Percentiles rank a stretch among this genome's conserved stretches.
Conservation (phyloP, 495 filamentous ascomycete genomes). For the Pseudevernia furfuracea region DNA sequence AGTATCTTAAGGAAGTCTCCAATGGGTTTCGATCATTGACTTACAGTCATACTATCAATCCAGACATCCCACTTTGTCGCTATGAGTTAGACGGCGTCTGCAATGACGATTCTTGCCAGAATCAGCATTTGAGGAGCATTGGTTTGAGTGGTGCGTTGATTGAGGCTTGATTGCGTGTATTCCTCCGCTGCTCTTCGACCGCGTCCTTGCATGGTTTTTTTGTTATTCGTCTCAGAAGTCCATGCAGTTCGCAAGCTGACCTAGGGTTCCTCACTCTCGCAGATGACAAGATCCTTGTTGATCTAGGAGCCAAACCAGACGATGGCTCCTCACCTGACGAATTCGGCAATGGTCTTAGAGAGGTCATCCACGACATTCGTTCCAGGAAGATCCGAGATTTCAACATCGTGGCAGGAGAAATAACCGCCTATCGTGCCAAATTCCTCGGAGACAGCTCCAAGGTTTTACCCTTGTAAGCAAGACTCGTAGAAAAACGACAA, state of each 20-base stretch:
- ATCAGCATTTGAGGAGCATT: slow-evolving; percentile 78
- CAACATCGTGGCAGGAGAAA: slow-evolving; percentile 67
- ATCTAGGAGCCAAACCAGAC: slow-evolving; percentile 64
- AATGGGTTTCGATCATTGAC: slow-evolving; percentile 83
- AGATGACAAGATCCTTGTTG: slow-evolving; percentile 83
- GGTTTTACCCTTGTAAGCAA: slow-evolving; percentile 31
- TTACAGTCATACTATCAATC: slow-evolving; percentile 81
- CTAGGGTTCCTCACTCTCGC: slow-evolving; percentile 43
- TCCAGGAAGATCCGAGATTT: slow-evolving; percentile 71
- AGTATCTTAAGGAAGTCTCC: slow-evolving; percentile 57
- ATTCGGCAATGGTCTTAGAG: slow-evolving; percentile 68
- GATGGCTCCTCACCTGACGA: slow-evolving; percentile 58
- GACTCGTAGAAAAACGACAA: slow-evolving; percentile 8
- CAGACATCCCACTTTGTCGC: slow-evolving; percentile 62
- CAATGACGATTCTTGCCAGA: slow-evolving; percentile 59
- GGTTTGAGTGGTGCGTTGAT: slow-evolving; percentile 69
- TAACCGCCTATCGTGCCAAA: slow-evolving; percentile 71
- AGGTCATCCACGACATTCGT: slow-evolving; percentile 68
- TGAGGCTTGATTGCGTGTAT: slow-evolving; percentile 16
- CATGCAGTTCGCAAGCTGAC: slow-evolving; percentile 53
- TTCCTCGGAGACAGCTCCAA: slow-evolving; percentile 49
- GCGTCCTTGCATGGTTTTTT: background rate
- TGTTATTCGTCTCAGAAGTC: slow-evolving; percentile 10
- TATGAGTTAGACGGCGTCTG: slow-evolving; percentile 70
- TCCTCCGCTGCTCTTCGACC: slow-evolving; percentile 13